Conservation (phyloP, 2,329 filamentous ascomycete genomes). For the Knufia petricola region DNA sequence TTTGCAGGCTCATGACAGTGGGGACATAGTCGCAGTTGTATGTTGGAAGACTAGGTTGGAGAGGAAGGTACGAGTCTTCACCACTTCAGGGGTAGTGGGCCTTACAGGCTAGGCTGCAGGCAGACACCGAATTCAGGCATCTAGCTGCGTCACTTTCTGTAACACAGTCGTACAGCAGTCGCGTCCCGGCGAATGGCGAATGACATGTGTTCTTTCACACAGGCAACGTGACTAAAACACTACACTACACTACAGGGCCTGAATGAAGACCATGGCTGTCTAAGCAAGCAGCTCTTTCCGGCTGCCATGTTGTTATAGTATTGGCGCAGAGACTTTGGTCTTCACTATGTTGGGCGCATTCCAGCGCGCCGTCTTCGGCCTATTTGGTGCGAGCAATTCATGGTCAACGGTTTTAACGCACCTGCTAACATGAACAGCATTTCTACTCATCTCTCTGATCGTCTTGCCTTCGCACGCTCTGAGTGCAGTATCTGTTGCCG, state of each 20-base stretch:
- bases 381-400: background rate
- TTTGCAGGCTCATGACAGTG: background rate
- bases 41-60: too few species aligned
- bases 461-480: background rate
- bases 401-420: background rate
- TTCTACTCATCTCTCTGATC: background rate
- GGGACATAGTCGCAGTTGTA: too few species aligned
- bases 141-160: too few species aligned
- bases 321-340: background rate
- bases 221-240: too few species aligned
- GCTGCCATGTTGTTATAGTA: conserved; percentile 1
- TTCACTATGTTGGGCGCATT: background rate
- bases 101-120: too few species aligned
- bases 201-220: too few species aligned
- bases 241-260: too few species aligned
- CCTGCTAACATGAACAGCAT: background rate
- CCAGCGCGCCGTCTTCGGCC: background rate
- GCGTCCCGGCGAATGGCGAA: too few species aligned
- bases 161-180: too few species aligned
- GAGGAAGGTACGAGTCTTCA: too few species aligned
- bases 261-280: background rate
- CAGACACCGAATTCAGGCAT: too few species aligned
- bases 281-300: background rate
- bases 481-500: background rate
- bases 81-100: too few species aligned